Evolutionary conservation across 495 filamentous ascomycete species (phyloP).

Genomic region (Aspergillus cristatus): DNA sequence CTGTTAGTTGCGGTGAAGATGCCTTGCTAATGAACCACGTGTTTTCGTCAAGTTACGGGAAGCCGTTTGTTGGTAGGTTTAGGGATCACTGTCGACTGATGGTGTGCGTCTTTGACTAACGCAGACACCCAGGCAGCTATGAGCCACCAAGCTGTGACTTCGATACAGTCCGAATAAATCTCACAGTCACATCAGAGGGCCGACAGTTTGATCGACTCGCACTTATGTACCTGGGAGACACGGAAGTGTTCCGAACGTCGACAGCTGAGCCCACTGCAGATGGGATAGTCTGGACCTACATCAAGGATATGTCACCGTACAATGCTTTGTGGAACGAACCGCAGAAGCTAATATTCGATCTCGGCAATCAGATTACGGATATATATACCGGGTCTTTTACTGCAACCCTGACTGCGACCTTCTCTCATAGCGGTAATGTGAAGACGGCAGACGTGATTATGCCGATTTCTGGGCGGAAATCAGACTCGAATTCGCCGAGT

Average conservation of each 20-base stretch:
- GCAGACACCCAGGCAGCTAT: constrained; percentile 44
- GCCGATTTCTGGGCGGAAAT: constrained; percentile 60
- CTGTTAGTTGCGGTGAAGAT: constrained; percentile 35
- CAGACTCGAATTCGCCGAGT: constrained; percentile 46
- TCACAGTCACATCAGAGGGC: constrained; percentile 67
- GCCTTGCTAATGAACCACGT: constrained; percentile 58
- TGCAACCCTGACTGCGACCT: constrained; percentile 71
- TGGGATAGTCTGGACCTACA: constrained; percentile 68
- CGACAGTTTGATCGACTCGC: constrained; percentile 75
- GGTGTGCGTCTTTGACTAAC: background rate
- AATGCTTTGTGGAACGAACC: constrained; percentile 53
- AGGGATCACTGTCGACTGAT: background rate
- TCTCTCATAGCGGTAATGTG: constrained; percentile 37
- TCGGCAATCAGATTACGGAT: constrained; percentile 66
- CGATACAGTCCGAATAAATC: constrained; percentile 71
- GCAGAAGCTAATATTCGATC: constrained; percentile 76
- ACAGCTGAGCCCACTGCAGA: constrained; percentile 69
- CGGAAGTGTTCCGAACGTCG: constrained; percentile 77
- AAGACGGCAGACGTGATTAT: constrained; percentile 58
- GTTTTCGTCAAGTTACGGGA: constrained; percentile 70
- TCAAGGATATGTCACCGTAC: constrained; percentile 77
- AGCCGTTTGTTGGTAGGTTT: constrained; percentile 69
- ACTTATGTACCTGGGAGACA: constrained; percentile 70
- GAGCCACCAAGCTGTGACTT: constrained; percentile 62
- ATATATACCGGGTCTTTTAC: constrained; percentile 75